Conservation (phyloP, 2,329 filamentous ascomycete species). For the Sclerotinia nivalis region DNA sequence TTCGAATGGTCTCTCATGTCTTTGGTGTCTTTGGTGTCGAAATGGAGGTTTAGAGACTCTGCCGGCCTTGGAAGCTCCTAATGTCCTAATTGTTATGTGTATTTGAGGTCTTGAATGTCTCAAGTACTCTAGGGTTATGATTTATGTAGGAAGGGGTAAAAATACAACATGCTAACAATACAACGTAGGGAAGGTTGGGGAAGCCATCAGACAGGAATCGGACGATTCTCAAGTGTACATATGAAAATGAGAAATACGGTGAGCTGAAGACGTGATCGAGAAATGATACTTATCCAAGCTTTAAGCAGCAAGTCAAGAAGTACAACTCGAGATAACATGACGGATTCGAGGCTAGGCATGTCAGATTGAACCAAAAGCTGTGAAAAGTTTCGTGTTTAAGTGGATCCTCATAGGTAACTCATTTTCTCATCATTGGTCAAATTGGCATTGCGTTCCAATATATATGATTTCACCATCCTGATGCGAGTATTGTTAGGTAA, state of each 20-base stretch:
- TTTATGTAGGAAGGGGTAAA: not conserved
- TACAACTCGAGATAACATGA: not conserved
- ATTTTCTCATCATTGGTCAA: not conserved
- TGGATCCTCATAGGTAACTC: constrained; percentile 13
- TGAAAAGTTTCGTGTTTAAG: not conserved
- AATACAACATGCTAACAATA: not conserved
- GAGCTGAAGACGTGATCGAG: constrained; percentile 12
- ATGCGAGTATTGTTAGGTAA: constrained; percentile 4
- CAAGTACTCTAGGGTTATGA: not conserved
- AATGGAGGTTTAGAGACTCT: not conserved
- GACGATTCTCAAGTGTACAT: not conserved
- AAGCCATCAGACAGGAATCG: not conserved
- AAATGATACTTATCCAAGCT: not conserved
- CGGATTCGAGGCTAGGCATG: not conserved
- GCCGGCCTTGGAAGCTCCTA: not conserved
- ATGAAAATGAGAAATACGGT: not conserved
- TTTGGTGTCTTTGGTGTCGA: not conserved
- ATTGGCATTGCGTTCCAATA: not conserved
- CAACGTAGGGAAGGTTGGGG: not conserved
- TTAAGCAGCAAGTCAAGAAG: not conserved
- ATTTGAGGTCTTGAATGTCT: not conserved
- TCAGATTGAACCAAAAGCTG: not conserved
- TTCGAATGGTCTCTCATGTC: constrained; percentile 7
- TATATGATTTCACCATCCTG: not conserved
- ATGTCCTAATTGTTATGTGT: not conserved